These are phyloP conservation scores for Trichoderma sp. DNA, from an alignment of 2,329 filamentous ascomycete species.

Conservation along the genomic window DNA sequence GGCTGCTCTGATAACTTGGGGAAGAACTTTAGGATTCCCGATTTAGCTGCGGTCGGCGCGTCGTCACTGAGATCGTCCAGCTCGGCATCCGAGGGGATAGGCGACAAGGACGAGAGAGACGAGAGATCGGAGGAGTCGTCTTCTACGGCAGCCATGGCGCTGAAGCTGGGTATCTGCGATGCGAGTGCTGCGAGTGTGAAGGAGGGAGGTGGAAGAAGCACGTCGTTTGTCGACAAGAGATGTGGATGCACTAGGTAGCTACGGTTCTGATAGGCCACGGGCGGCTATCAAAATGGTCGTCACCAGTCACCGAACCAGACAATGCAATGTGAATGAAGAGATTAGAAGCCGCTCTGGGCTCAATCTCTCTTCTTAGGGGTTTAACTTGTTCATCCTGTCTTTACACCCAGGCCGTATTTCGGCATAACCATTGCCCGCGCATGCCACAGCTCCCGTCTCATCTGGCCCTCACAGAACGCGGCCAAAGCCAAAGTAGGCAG, in stretches of 20 bases:
- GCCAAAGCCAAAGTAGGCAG: neutral
- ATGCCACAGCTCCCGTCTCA: conserved; percentile 2
- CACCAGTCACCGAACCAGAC: conserved; percentile 24
- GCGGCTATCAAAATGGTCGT: conserved; percentile 27
- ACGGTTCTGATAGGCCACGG: conserved; percentile 35
- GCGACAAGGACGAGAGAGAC: conserved; percentile 53
- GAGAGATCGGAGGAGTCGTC: conserved; percentile 67
- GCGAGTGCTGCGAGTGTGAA: conserved; percentile 29
- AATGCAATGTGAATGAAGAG: neutral
- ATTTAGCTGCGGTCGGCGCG: conserved; percentile 49
- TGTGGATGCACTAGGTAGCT: conserved; percentile 35
- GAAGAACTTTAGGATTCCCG: conserved; percentile 69
- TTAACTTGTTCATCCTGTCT: conserved; percentile 4
- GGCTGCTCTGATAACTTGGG: conserved; percentile 55
- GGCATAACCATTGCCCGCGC: conserved; percentile 20
- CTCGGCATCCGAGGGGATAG: conserved; percentile 47
- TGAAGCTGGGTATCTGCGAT: conserved; percentile 30
- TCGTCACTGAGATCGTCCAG: conserved; percentile 48
- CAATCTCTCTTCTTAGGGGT: neutral
- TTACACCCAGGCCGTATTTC: conserved; percentile 13
- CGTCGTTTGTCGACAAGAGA: conserved; percentile 35
- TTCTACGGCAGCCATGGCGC: conserved; percentile 53
- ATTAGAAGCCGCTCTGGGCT: neutral
- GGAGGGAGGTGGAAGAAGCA: conserved; percentile 31
- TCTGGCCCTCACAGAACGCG: neutral